Conservation (phyloP, 176 grass and related monocot genomes). For the Rhynchospora breviuscula region DNA sequence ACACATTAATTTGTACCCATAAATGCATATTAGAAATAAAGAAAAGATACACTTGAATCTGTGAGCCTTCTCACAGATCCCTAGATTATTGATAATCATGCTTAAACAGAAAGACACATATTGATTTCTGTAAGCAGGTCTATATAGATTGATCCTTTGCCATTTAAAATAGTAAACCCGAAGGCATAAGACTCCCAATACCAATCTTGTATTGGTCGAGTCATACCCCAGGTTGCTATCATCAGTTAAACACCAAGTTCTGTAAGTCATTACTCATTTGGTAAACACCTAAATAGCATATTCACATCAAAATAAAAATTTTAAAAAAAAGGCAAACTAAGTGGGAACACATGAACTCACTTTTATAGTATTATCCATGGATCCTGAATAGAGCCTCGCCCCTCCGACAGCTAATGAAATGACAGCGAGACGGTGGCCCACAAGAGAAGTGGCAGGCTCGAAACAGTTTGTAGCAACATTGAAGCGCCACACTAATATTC, state of each 20-base stretch:
- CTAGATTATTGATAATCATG: not conserved
- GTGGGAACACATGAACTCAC: conserved; percentile 35
- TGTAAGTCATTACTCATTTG: conserved; percentile 9
- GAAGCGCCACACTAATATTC: conserved; percentile 86
- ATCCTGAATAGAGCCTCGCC: conserved; percentile 76
- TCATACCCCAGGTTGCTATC: not conserved
- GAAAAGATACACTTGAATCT: not conserved
- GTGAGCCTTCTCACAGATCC: not conserved
- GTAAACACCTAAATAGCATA: not conserved
- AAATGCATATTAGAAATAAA: not conserved
- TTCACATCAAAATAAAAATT: not conserved
- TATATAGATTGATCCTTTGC: not conserved
- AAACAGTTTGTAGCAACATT: conserved; percentile 55
- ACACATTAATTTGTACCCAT: not conserved
- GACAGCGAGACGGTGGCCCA: conserved; percentile 64
- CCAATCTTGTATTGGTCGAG: not conserved
- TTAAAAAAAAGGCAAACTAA: conserved; percentile 17
- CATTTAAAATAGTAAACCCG: not conserved
- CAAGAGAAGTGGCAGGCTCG: conserved; percentile 71
- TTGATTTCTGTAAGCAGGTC: not conserved
- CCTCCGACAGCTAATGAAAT: conserved; percentile 72
- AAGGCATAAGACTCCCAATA: not conserved
- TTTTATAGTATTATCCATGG: conserved; percentile 92
- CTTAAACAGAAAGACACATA: not conserved
- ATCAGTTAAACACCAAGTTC: not conserved